phyloP scores from a whole-genome alignment of 345 rosid genomes.

The Durio zibethinus region DNA sequence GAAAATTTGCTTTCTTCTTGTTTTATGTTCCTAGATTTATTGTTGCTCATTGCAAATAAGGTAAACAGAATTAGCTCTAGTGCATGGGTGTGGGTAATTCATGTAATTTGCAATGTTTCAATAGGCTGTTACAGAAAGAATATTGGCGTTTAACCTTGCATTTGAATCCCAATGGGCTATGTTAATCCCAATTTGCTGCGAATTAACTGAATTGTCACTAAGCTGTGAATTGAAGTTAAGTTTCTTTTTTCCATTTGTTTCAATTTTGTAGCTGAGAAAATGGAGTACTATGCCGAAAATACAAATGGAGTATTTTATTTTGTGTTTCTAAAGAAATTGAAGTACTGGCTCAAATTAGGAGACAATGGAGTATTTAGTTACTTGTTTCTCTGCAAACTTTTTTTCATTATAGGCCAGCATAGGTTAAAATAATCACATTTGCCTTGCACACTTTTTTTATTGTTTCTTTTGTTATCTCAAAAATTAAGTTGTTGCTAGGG shows the following conservation, averaged over 20 bases:
- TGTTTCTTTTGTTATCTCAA: neutral
- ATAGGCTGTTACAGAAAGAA: conserved; percentile 6
- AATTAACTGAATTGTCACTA: neutral
- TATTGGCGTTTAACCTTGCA: neutral
- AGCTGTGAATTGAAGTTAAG: neutral
- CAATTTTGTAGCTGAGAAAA: conserved; percentile 2
- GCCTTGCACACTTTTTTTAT: neutral
- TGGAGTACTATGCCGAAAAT: neutral
- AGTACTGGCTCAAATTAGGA: neutral
- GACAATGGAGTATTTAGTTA: neutral
- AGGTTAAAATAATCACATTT: neutral
- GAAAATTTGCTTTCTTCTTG: neutral
- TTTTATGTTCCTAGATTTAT: conserved; percentile 4
- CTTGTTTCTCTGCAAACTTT: neutral
- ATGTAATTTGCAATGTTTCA: neutral
- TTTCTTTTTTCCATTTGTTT: neutral
- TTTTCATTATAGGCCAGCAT: neutral
- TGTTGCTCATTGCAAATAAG: neutral
- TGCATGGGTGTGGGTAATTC: conserved; percentile 4
- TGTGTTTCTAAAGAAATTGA: neutral
- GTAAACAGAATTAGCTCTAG: neutral
- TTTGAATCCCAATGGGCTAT: conserved; percentile 2
- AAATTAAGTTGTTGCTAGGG: neutral
- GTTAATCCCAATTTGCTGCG: conserved; percentile 5
- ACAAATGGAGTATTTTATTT: neutral